Base-by-base conservation (phyloP, 2,329 filamentous ascomycete species). In the Thelonectria olida region DNA sequence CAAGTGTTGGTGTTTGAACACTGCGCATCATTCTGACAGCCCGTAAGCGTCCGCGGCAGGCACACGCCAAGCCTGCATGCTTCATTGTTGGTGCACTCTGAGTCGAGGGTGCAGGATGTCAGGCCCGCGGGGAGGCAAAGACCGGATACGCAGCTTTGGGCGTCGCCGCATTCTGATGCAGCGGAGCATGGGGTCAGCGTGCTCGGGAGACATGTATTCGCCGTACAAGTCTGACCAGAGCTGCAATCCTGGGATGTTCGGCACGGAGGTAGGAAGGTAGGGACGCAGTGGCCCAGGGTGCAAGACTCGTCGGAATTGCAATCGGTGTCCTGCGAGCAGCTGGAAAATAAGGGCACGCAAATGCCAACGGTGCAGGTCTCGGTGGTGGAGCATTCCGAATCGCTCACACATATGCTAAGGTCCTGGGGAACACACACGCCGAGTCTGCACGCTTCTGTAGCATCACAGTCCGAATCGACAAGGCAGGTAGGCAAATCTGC, bases 271-370 rank as follows among this genome's bases (percentile, higher is more conserved):
- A 54, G 13, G 25, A 54, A 8, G 10, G 38, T 51, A 7, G 39
- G 27, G 2, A 61, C 22, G 10, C 58, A 61, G 17, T 41, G 8
- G 4, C 53, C 53, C 10, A 39, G 47, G 5, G 49, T 41, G 13
- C 58, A 61, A 12, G 19, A 17, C 34, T 61, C 41, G 8, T 47
- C 36, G 12, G 56, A 5, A n/a, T 25, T 27, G n/a, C 56, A 59
- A 15, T 39, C 42, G 4, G 20, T 15, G 15, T 56, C 53, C 7
- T 2, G 4, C 2, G 53, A 41, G 20, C 58, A 61, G 7, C 23
- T 34, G n/a, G 39, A 25, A 15, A 50, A 25, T 12, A 34, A 27
- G 5, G 57, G 42, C 4, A 60, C 27, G 28, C 58, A 61, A 1
- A 56, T 17, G 2, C 58, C 57, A 8, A 20, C 50, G 3, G 19